Conservation (phyloP, 1,284 basidiomycete genomes). For the Moesziomyces sp. region DNA sequence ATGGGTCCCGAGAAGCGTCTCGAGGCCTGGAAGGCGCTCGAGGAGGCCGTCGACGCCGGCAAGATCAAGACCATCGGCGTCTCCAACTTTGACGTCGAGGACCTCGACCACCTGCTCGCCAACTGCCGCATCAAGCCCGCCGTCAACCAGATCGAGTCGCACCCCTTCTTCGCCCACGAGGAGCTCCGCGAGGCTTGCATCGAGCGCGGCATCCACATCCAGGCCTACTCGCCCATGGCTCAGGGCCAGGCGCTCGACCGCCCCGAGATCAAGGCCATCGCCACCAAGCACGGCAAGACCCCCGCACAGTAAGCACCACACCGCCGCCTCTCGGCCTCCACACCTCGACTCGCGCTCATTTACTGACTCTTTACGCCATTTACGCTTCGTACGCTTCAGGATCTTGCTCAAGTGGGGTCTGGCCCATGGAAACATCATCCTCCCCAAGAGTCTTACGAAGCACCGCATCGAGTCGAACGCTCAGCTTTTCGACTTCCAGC, state of each 20-base stretch:
- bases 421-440: slow-evolving; percentile 61
- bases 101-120: slow-evolving; percentile 64
- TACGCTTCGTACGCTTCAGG: too few relatives aligned
- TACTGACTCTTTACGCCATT: too few relatives aligned
- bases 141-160: slow-evolving; percentile 67
- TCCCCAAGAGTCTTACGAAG: slow-evolving; percentile 65
- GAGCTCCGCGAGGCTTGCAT: slow-evolving; percentile 64
- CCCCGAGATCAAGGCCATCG: slow-evolving; percentile 64
- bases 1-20: slow-evolving; percentile 59
- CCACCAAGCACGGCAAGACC: slow-evolving; percentile 65
- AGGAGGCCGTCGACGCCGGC: slow-evolving; percentile 65
- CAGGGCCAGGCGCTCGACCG: slow-evolving; percentile 65
- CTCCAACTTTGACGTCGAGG: slow-evolving; percentile 66
- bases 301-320: slow-evolving; percentile 45
- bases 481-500: slow-evolving; percentile 64
- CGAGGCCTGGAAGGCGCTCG: slow-evolving; percentile 65
- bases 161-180: slow-evolving; percentile 67
- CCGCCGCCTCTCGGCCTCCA: too few relatives aligned
- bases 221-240: slow-evolving; percentile 67
- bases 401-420: slow-evolving; percentile 60
- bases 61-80: slow-evolving; percentile 67
- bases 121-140: slow-evolving; percentile 64
- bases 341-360: too few relatives aligned
- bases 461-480: slow-evolving; percentile 63
- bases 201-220: slow-evolving; percentile 63